Conservation (phyloP, 768 basidiomycete genomes). For the Rhodocollybia butyracea region DNA sequence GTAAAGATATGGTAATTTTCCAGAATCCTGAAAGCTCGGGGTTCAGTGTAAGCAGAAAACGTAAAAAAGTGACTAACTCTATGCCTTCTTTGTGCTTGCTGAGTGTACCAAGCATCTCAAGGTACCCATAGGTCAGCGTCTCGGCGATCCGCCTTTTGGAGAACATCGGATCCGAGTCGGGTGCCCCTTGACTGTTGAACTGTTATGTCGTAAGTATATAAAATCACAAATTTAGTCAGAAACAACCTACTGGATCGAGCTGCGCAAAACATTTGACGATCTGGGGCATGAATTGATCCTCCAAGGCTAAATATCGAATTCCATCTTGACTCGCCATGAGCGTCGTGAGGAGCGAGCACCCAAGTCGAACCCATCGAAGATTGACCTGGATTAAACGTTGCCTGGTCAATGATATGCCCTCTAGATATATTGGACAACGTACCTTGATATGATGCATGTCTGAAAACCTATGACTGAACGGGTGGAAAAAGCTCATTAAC, state of each 20-base stretch:
- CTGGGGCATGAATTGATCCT: conserved; percentile 84
- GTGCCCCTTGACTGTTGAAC: conserved; percentile 58
- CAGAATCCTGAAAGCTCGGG: conserved; percentile 57
- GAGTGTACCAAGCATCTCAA: conserved; percentile 92
- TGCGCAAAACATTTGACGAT: conserved; percentile 87
- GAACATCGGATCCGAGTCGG: conserved; percentile 78
- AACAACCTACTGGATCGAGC: conserved; percentile 75
- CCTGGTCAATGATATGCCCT: not conserved
- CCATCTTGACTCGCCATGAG: conserved; percentile 84
- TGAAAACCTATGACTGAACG: conserved; percentile 84
- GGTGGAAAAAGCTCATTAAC: conserved; percentile 92
- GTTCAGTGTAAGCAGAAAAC: not conserved
- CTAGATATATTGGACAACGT: conserved; percentile 1
- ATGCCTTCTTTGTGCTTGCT: conserved; percentile 88
- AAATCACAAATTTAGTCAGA: not conserved
- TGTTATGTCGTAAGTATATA: conserved; percentile 19
- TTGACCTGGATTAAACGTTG: conserved; percentile 49
- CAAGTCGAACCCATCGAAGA: conserved; percentile 82
- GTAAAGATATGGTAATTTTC: conserved; percentile 94
- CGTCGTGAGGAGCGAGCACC: conserved; percentile 78
- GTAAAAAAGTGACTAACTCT: conserved; percentile 55
- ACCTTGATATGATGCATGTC: conserved; percentile 73
- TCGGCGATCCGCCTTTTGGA: conserved; percentile 79
- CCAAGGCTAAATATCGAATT: conserved; percentile 69
- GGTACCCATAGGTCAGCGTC: conserved; percentile 87